phyloP scores from a whole-genome alignment of 352 stramenopile species.

The Phytophthora citrophthora region DNA sequence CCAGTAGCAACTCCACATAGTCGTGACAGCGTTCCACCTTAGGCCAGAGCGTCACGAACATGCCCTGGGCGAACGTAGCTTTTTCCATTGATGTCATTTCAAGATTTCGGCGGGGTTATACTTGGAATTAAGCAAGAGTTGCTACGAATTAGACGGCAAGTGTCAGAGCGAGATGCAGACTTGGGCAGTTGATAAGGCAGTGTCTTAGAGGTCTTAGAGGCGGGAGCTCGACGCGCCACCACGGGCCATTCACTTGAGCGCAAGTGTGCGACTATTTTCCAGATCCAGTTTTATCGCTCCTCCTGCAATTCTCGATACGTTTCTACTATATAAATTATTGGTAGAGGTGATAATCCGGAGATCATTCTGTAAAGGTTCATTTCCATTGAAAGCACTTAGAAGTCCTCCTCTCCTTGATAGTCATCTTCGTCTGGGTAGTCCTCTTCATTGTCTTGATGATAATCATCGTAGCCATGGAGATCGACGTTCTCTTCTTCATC shows the following conservation, averaged over 20 bases:
- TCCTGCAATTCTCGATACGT: no score
- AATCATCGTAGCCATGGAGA: slow-evolving; percentile 25
- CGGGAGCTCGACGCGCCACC: slow-evolving; percentile 11
- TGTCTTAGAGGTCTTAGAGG: slow-evolving; percentile 9
- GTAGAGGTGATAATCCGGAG: no score
- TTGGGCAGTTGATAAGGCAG: no score
- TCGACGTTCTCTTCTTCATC: slow-evolving; percentile 33
- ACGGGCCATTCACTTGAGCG: slow-evolving; percentile 28
- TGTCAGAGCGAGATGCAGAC: slow-evolving; percentile 2
- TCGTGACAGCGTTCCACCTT: slow-evolving; percentile 85
- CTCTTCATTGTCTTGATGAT: slow-evolving; percentile 20
- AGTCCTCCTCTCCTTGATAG: slow-evolving; percentile 17
- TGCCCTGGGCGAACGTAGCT: slow-evolving; percentile 65
- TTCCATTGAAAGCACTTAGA: no score
- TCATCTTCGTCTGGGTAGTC: slow-evolving; percentile 33
- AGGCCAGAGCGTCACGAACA: slow-evolving; percentile 84
- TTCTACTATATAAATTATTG: no score
- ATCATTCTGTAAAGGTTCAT: no score
- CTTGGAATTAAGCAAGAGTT: not conserved
- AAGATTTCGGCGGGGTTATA: slow-evolving; percentile 1
- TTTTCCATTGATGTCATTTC: slow-evolving; percentile 30
- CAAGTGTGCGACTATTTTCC: slow-evolving; percentile 5
- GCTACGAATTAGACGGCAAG: not conserved
- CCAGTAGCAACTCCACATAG: slow-evolving; percentile 75
- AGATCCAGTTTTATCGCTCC: no score